A percentile compares a stretch with the other conserved stretches of the same genome.
phyloP scores from a whole-genome alignment of 2,329 filamentous ascomycete species.

The Penicillium psychrosexuale region DNA sequence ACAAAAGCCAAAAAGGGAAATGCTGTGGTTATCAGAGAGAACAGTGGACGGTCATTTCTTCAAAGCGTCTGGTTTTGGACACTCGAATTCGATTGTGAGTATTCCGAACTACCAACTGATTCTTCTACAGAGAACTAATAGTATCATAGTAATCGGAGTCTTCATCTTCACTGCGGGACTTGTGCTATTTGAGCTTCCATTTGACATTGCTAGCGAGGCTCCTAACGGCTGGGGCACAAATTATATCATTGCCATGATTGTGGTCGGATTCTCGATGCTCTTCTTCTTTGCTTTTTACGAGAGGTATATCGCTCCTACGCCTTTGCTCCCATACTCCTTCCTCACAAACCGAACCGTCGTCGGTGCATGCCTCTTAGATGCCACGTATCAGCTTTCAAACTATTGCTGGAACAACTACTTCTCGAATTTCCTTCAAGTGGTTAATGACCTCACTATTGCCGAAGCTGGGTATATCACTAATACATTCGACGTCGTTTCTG shows the following conservation, averaged over 20 bases:
- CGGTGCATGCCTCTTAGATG: slow-evolving; percentile 30
- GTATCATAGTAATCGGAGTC: slow-evolving; percentile 51
- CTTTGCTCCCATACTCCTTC: slow-evolving; percentile 48
- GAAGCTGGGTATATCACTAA: slow-evolving; percentile 45
- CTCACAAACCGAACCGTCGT: slow-evolving; percentile 29
- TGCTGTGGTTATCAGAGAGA: slow-evolving; percentile 40
- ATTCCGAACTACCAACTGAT: not conserved
- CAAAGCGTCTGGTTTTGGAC: slow-evolving; percentile 53
- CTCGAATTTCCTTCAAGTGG: slow-evolving; percentile 25
- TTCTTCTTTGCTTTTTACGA: slow-evolving; percentile 55
- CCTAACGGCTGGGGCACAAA: slow-evolving; percentile 43
- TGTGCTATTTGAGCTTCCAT: slow-evolving; percentile 49
- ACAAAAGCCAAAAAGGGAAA: slow-evolving; percentile 56
- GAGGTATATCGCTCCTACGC: slow-evolving; percentile 46
- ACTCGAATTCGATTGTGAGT: slow-evolving; percentile 59
- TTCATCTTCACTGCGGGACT: slow-evolving; percentile 60
- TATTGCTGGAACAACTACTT: slow-evolving; percentile 35
- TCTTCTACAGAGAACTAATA: not conserved
- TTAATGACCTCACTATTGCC: slow-evolving; percentile 32
- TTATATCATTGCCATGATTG: slow-evolving; percentile 50
- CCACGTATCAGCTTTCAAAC: slow-evolving; percentile 31
- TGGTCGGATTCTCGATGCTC: slow-evolving; percentile 56
- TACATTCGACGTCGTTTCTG: slow-evolving; percentile 53
- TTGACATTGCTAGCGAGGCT: slow-evolving; percentile 46
- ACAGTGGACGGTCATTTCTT: slow-evolving; percentile 44